Conservation (phyloP, 495 filamentous ascomycete species). For the Geoglossum glabrum region DNA sequence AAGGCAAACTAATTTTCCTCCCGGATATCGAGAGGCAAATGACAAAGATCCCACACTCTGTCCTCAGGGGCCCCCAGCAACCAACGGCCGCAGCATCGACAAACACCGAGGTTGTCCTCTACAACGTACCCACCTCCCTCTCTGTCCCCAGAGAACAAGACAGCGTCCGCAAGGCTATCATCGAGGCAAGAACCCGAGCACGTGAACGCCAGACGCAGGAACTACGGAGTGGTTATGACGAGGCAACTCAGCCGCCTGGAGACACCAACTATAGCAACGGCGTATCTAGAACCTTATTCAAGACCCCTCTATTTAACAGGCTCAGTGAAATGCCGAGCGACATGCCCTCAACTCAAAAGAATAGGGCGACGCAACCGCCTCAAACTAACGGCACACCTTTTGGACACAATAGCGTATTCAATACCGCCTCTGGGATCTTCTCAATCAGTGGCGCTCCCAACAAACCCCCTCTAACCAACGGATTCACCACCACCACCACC, state of each 20-base stretch:
- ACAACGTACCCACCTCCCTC: slow-evolving; percentile 55
- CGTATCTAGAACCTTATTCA: neutral
- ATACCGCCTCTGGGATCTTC: too few species aligned
- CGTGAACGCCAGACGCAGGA: slow-evolving; percentile 26
- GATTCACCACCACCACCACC: neutral
- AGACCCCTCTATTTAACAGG: too few species aligned
- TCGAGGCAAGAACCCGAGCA: slow-evolving; percentile 55
- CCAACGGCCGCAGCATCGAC: slow-evolving; percentile 16
- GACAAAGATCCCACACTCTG: slow-evolving; percentile 43
- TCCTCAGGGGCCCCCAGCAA: slow-evolving; percentile 30
- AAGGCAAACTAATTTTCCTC: slow-evolving; percentile 44
- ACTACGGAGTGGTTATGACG: neutral
- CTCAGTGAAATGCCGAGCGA: too few species aligned
- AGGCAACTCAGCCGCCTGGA: neutral
- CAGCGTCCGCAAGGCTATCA: slow-evolving; percentile 65
- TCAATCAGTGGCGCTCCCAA: neutral
- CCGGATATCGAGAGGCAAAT: slow-evolving; percentile 71
- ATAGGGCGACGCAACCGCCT: too few species aligned
- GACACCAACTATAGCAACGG: neutral
- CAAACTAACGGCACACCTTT: too few species aligned
- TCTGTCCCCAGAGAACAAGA: slow-evolving; percentile 59
- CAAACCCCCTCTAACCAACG: neutral
- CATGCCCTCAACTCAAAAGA: too few species aligned
- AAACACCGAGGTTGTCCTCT: slow-evolving; percentile 59
- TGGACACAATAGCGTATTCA: too few species aligned